Evolutionary conservation across 208 protist species (phyloP), one percentile per base, ranked within the genome.

Genomic region (Trypanosoma cruzi): DNA sequence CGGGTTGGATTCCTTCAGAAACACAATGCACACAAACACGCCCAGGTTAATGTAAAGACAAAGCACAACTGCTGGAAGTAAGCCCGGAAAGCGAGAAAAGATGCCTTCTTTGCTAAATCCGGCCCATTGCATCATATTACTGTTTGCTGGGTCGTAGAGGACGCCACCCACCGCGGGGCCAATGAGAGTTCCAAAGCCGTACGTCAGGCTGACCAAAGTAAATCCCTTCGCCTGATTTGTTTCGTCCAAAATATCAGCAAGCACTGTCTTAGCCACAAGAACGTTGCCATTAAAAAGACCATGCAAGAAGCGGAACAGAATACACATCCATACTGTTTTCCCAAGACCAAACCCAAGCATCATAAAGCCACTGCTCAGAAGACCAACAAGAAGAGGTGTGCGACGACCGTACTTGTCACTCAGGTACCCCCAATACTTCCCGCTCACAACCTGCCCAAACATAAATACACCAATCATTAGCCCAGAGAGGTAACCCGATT

Each of bases 181-280:
- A 52, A 93, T 71, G 11, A 89, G 71, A 34, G 78, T 76, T 14
- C 87, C 87, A 63, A 93, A 73, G 13, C 80, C 79, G 46, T 60
- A 81, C 49, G 70, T 79, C 67, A 99, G 97, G 62, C 93, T 98
- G 24, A 99, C 90, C 60, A 99, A 98, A 32, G 96, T 92, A 75
- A 99, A 99, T 57, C 97, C 97, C 48, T 78, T 70, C 1, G 82
- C 74, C 64, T 88, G 71, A 48, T 86, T 90, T 0, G 86, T 86
- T 56, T 70, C 73, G 69, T 93, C 85, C 7, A 85, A 82, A 64
- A 93, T 90, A 66, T 93, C 87, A 0, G 87, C 84, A 68, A 93
- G 82, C 67, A 88, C 87, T 32, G 87, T 93, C 65, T 93, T 93
- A 16, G 84, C 87, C 8, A 93, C 84, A n/a, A 93, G 67, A 14